phyloP scores from a whole-genome alignment of 352 stramenopile genomes.

The Globisporangium spiculum region DNA sequence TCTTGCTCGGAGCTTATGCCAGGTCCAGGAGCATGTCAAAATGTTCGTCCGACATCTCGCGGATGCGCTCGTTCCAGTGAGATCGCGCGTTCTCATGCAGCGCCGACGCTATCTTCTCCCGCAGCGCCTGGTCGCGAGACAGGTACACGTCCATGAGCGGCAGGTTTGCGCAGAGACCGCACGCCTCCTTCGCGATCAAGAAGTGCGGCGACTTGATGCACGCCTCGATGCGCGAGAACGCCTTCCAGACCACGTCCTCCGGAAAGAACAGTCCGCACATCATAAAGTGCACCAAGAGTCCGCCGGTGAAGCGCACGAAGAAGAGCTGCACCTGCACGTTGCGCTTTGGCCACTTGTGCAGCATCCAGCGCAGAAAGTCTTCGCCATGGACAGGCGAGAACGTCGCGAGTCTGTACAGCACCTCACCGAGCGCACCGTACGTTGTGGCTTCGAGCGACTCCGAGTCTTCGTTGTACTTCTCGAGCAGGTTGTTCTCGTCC shows the following conservation, averaged over 20 bases:
- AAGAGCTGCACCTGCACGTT: constrained; percentile 78
- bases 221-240: constrained; percentile 46
- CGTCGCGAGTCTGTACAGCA: constrained; percentile 55
- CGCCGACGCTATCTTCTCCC: constrained; percentile 56
- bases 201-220: constrained; percentile 73
- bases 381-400: constrained; percentile 68
- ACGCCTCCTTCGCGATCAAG: constrained; percentile 69
- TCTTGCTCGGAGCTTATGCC: constrained; percentile 26
- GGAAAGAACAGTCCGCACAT: constrained; percentile 51
- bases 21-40: constrained; percentile 83
- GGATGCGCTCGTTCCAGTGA: constrained; percentile 80
- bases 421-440: constrained; percentile 51
- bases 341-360: constrained; percentile 69
- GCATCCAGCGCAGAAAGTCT: constrained; percentile 60
- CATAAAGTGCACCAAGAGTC: constrained; percentile 62
- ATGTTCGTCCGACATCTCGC: constrained; percentile 72
- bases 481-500: constrained; percentile 50
- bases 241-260: constrained; percentile 36
- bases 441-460: constrained; percentile 64
- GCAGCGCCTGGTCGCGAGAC: constrained; percentile 45
- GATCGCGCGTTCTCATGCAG: constrained; percentile 60
- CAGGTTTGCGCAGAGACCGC: constrained; percentile 56
- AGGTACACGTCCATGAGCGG: constrained; percentile 72
- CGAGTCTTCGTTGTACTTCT: constrained; percentile 63
- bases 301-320: constrained; percentile 62